Evolutionary conservation across 805 yeast species (phyloP).

Genomic region (Lachancea thermotolerans): DNA sequence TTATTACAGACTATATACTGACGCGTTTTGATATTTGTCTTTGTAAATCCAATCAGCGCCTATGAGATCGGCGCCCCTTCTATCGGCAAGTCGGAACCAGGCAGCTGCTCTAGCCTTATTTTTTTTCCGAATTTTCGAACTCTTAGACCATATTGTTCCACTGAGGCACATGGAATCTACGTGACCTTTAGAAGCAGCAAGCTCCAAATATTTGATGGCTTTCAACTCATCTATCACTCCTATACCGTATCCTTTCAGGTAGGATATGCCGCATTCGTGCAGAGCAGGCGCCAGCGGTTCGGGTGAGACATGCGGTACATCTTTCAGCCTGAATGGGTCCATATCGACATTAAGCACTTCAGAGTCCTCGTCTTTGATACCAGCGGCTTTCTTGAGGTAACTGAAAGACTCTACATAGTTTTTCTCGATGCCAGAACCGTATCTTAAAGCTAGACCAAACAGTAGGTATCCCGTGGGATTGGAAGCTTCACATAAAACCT

Average conservation of each 20-base stretch:
- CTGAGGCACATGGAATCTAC: slow-evolving; percentile 62
- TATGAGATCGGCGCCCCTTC: slow-evolving; percentile 50
- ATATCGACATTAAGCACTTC: slow-evolving; percentile 19
- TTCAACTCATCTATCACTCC: slow-evolving; percentile 40
- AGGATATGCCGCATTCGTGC: slow-evolving; percentile 55
- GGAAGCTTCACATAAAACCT: slow-evolving; percentile 57
- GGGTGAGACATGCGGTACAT: slow-evolving; percentile 33
- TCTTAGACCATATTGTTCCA: slow-evolving; percentile 60
- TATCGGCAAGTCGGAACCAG: slow-evolving; percentile 61
- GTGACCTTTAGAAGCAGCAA: slow-evolving; percentile 62
- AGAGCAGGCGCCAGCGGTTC: slow-evolving; percentile 45
- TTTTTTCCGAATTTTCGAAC: slow-evolving; percentile 45
- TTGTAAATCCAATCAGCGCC: slow-evolving; percentile 76
- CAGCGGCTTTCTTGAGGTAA: slow-evolving; percentile 54
- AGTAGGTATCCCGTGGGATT: slow-evolving; percentile 59
- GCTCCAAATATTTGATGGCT: slow-evolving; percentile 54
- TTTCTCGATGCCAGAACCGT: slow-evolving; percentile 61
- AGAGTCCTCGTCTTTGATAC: slow-evolving; percentile 25
- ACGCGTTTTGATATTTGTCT: slow-evolving; percentile 43
- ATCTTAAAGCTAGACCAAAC: slow-evolving; percentile 59
- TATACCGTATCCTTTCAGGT: slow-evolving; percentile 50
- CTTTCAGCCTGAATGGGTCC: slow-evolving; percentile 34
- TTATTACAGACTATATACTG: slow-evolving; percentile 3
- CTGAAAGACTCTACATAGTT: slow-evolving; percentile 48
- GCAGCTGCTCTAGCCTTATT: slow-evolving; percentile 59